Evolutionary conservation across 78 protist genomes (phyloP).

Genomic region (Dictyostelium firmibasis): DNA sequence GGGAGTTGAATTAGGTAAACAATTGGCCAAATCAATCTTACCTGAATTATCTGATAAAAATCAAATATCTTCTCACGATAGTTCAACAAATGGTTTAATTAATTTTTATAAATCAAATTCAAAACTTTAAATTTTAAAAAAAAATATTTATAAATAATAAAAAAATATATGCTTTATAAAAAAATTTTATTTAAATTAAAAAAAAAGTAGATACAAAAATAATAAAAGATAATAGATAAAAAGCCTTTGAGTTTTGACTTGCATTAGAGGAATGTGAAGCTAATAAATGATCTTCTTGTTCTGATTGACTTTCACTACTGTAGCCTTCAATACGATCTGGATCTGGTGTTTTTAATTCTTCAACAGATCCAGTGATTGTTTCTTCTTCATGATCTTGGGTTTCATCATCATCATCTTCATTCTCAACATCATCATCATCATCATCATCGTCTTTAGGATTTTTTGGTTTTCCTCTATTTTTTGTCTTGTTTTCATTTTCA

Average conservation of each 20-base stretch:
- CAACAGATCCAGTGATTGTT: background rate
- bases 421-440: background rate
- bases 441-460: background rate
- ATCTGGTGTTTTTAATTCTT: background rate
- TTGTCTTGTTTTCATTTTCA: background rate
- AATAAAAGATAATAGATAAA: background rate
- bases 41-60: slow-evolving; percentile 46
- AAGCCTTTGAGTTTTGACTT: background rate
- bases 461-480: background rate
- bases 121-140: slow-evolving; percentile 3
- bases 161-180: too few relatives aligned
- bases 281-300: background rate
- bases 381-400: background rate
- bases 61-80: slow-evolving; percentile 84
- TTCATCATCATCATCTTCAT: background rate
- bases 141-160: too few relatives aligned
- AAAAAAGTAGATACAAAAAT: background rate
- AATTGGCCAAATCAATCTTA: slow-evolving; percentile 91
- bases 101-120: slow-evolving; percentile 86
- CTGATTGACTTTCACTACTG: background rate
- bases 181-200: background rate
- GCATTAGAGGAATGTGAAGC: background rate
- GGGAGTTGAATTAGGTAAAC: slow-evolving; percentile 99
- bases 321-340: background rate
- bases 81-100: slow-evolving; percentile 95